Evolutionary conservation across 306 rosid species (phyloP), one percentile per base, ranked within the genome.

Genomic region (Hylodesmum podocarpum): DNA sequence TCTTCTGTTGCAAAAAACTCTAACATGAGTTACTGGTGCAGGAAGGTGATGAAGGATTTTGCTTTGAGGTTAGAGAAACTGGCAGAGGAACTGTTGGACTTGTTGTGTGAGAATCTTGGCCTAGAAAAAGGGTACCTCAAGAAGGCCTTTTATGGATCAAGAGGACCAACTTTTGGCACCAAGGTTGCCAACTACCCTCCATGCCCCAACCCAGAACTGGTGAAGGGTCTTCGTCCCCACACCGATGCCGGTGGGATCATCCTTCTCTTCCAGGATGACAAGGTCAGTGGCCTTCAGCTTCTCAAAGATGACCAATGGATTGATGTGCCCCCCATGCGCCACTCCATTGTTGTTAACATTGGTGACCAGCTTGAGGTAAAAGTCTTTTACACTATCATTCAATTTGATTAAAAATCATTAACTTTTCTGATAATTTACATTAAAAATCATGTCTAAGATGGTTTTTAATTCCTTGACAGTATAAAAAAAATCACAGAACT

Each of bases 331-430:
- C 98, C 96, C 3, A 80, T 94, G 89, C 96, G 87, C 71, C 98
- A 94, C 77, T 90, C 98, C 58, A 82, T 94, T 44, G 97, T 94
- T 2, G 70, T 94, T 59, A 94, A 94, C 87, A 80, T 94, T 5
- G 97, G 98, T 6, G 98, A 94, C 79, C 98, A 94, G 10, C 88
- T 94, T 34, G 98, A 94, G 97, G 98, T 91, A 83, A 55, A 21
- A 3, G 12, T 11, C 6, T 21, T 19, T 21, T 19, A 49, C 6
- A 9, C 29, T 51, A n/a, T n/a, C 0, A 49, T 49, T 21, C 3
- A n/a, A n/a, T 16, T 4, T 53, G 22, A 1, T 53, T 3, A 3
- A 53, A 22, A 53, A 53, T 9, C 12, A 0, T 53, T 22, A 0
- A 22, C 3, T 53, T 21, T 4, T 21, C 7, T 53, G 10, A 51